Conservation (phyloP, 2,329 filamentous ascomycete genomes). For the Periconia sp. region DNA sequence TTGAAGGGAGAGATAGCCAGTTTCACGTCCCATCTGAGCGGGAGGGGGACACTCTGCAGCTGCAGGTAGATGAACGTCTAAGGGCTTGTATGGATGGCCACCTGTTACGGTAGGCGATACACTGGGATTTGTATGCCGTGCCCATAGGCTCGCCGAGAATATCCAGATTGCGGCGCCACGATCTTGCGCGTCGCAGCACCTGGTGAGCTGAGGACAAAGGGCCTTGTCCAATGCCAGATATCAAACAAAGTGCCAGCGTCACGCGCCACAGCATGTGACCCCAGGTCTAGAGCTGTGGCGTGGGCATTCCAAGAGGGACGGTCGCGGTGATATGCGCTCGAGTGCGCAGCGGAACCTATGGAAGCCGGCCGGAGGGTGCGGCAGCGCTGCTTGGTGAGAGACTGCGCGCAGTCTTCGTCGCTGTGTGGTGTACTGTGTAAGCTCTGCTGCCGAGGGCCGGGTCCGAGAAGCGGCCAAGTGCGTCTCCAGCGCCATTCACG, state of each 20-base stretch:
- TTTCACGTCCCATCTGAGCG: neutral
- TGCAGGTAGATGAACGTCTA: slow-evolving; percentile 1
- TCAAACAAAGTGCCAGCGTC: slow-evolving; percentile 3
- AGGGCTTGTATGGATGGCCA: slow-evolving; percentile 3
- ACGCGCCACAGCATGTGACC: slow-evolving; percentile 14
- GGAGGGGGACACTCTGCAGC: neutral
- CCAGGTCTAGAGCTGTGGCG: slow-evolving; percentile 3
- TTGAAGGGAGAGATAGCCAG: neutral
- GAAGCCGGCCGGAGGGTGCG: neutral
- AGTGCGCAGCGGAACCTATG: neutral
- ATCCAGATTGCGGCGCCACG: neutral
- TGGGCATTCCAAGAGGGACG: neutral
- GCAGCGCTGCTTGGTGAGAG: neutral
- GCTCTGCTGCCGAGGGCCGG: neutral
- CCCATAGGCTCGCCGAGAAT: neutral
- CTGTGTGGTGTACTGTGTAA: neutral
- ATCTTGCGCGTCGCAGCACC: slow-evolving; percentile 8
- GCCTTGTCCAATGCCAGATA: slow-evolving; percentile 6
- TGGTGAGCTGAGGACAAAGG: slow-evolving; percentile 7
- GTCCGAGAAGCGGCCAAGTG: neutral
- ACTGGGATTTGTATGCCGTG: neutral
- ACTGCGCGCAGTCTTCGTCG: neutral
- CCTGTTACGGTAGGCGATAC: no score
- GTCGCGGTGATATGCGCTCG: neutral
- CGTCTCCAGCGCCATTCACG: neutral